Percentiles rank a stretch among this genome's conserved stretches.
These are phyloP conservation scores for Barnettozyma sucrosica DNA, from an alignment of 805 yeast species.

Conservation along the genomic window DNA sequence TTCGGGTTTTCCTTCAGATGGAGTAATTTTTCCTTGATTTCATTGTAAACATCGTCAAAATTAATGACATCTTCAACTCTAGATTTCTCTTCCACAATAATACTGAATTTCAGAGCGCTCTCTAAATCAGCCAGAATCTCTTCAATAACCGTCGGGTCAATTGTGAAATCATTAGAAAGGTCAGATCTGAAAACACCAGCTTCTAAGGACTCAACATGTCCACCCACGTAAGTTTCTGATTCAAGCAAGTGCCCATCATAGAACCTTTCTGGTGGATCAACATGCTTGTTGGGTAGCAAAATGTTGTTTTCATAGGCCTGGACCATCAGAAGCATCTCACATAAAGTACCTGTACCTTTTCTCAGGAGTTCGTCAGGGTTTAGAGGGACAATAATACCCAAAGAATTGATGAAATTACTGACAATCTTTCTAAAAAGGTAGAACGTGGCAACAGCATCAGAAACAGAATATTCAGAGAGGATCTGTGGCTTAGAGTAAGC, in stretches of 20 bases:
- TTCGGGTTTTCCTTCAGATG: constrained; percentile 57
- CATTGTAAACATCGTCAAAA: constrained; percentile 64
- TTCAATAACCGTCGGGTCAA: constrained; percentile 80
- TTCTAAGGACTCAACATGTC: constrained; percentile 95
- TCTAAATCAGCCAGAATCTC: constrained; percentile 70
- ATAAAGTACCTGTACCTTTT: constrained; percentile 96
- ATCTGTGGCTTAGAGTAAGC: constrained; percentile 92
- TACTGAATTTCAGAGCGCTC: constrained; percentile 72
- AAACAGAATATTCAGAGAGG: constrained; percentile 93
- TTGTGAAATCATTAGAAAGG: constrained; percentile 62
- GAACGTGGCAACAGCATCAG: constrained; percentile 98
- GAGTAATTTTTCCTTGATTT: constrained; percentile 49
- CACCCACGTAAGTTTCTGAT: constrained; percentile 97
- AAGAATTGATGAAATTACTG: constrained; percentile 92
- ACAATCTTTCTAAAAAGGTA: constrained; percentile 94
- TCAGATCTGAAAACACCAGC: constrained; percentile 98
- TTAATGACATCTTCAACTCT: constrained; percentile 74
- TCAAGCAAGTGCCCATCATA: constrained; percentile 92
- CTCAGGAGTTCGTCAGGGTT: constrained; percentile 95
- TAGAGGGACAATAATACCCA: constrained; percentile 91
- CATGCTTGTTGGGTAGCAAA: constrained; percentile 86
- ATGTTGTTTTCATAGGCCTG: constrained; percentile 82
- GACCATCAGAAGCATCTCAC: constrained; percentile 96
- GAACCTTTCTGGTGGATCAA: constrained; percentile 90
- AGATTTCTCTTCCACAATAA: constrained; percentile 73